These are phyloP conservation scores for Apophysomyces variabilis DNA, from an alignment of 371 early-diverging fungal genomes.

Conservation along the genomic window DNA sequence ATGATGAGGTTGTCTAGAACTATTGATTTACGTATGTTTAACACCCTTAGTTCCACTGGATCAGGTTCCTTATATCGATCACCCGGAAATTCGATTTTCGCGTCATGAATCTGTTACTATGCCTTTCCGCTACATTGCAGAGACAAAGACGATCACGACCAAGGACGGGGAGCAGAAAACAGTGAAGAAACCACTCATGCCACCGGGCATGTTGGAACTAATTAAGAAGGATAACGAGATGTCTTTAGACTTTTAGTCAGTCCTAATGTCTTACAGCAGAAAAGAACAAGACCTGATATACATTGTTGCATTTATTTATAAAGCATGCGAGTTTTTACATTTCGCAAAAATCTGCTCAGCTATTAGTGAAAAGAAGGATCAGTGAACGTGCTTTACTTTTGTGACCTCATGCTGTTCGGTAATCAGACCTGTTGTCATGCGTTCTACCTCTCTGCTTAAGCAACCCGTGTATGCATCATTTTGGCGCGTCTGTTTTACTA, in stretches of 20 bases:
- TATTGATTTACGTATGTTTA: not conserved
- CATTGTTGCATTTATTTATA: too few species aligned
- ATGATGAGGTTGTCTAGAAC: not conserved
- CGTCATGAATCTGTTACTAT: constrained; percentile 77
- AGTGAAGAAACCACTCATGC: constrained; percentile 70
- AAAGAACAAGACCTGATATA: not conserved
- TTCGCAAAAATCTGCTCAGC: too few species aligned
- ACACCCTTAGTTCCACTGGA: constrained; percentile 56
- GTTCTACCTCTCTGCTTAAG: too few species aligned
- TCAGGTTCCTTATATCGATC: constrained; percentile 72
- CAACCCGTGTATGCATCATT: too few species aligned
- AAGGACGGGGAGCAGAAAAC: constrained; percentile 54
- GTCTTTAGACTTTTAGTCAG: constrained; percentile 54
- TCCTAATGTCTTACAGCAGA: not conserved
- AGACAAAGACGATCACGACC: constrained; percentile 46
- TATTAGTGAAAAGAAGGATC: too few species aligned
- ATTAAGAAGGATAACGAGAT: constrained; percentile 76
- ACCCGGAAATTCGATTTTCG: constrained; percentile 73
- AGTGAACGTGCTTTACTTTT: too few species aligned
- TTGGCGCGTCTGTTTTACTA: too few species aligned
- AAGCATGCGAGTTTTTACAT: too few species aligned
- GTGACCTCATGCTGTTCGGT: too few species aligned
- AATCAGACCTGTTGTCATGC: too few species aligned
- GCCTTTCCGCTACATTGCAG: constrained; percentile 72
- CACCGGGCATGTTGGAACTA: constrained; percentile 78